Evolutionary conservation across 2,329 filamentous ascomycete species (phyloP), one percentile per base, ranked within the genome.

Genomic region (Cercospora brassicicola): DNA sequence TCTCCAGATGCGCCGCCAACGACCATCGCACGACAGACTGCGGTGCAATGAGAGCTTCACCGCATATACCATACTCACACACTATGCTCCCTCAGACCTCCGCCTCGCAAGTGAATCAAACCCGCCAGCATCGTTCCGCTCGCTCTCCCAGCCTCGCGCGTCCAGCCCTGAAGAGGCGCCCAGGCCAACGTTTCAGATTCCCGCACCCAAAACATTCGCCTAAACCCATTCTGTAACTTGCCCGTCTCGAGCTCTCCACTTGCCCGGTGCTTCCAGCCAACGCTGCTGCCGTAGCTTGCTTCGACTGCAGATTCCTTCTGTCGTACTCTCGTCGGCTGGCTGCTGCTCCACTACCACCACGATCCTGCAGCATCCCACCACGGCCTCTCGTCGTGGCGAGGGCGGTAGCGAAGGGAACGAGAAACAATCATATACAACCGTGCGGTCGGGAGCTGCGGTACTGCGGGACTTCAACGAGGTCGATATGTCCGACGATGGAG

Each of bases 141-240:
- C 30, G 20, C 3, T 18, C 55, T 30, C 28, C 55, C 4, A 53
- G 18, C 45, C 53, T 30, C 23, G 23, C 53, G 18, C 30, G 51
- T 18, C 55, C 39, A 51, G 59, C n/a, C 59, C 39, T 57, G 55
- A 33, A 30, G 28, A 67, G 67, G 62, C 65, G 67, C 67, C 36
- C 59, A 67, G 67, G 36, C 62, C 67, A 59, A 23, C 60, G 67
- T 69, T 69, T 69, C 67, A 65, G 57, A 59, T 69, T 65, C 36
- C 56, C 31, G 57, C 62, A 64, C 51, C 36, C 53, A 45, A 64
- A 56, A 51, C 62, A 23, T 13, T 48, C 55, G 28, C 53, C 67
- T 62, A 59, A 33, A 36, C 67, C 53, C 23, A 13, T 66, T 66
- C 53, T 55, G 66, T 59, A 59, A 62, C 66, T 45, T 26, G 45